phyloP scores from a whole-genome alignment of 176 grass and related monocot genomes.

The Bonia amplexicaulis region DNA sequence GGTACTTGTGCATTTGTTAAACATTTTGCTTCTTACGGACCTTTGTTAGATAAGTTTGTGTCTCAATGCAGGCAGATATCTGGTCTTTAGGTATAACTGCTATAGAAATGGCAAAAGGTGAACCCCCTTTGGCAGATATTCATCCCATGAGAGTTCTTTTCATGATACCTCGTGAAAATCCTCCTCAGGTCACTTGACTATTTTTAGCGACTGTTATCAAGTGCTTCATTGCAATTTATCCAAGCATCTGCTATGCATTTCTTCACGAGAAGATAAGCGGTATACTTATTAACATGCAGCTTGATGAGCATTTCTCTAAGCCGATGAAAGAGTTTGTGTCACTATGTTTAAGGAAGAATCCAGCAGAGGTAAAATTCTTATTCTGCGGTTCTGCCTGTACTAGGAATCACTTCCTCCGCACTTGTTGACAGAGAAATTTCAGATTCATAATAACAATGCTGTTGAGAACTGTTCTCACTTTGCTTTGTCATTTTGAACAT shows the following conservation, averaged over 20 bases:
- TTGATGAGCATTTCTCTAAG: constrained; percentile 98
- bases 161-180: constrained; percentile 99
- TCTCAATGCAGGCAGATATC: constrained; percentile 90
- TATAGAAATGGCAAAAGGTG: constrained; percentile 99
- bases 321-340: constrained; percentile 99
- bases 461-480: not conserved
- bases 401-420: not conserved
- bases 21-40: constrained; percentile 8
- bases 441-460: not conserved
- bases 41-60: constrained; percentile 29
- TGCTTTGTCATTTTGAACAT: not conserved
- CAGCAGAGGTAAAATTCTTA: constrained; percentile 68
- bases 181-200: constrained; percentile 78
- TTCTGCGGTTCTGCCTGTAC: not conserved
- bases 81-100: constrained; percentile 99
- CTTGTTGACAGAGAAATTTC: not conserved
- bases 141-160: constrained; percentile 99
- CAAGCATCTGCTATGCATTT: constrained; percentile 9
- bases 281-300: constrained; percentile 53
- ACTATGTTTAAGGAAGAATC: constrained; percentile 89
- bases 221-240: constrained; percentile 20
- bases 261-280: constrained; percentile 22
- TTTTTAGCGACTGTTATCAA: constrained; percentile 4
- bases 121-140: constrained; percentile 97
- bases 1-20: constrained; percentile 44